A percentile compares a stretch with the other conserved stretches of the same genome.
Conservation (phyloP, 129 eudicot species). For the Silybum marianum region DNA sequence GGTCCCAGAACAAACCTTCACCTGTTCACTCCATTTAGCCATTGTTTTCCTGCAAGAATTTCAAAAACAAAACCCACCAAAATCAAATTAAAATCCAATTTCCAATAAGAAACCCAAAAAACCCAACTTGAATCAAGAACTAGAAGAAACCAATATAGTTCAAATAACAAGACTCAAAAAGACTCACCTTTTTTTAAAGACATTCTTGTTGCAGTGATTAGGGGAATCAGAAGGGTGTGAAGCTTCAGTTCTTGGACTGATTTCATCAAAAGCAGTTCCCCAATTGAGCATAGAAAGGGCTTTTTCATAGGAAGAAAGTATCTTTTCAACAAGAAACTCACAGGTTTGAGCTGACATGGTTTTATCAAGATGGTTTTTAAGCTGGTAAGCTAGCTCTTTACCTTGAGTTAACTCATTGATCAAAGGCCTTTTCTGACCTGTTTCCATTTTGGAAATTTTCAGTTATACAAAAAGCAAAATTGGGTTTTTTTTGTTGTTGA, state of each 20-base stretch:
- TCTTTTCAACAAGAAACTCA: constrained; percentile 48
- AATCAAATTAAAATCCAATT: background rate
- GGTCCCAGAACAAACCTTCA: constrained; percentile 42
- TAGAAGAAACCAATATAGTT: background rate
- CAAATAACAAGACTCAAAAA: background rate
- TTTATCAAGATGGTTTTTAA: constrained; percentile 46
- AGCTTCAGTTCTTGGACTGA: constrained; percentile 32
- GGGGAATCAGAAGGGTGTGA: constrained; percentile 18
- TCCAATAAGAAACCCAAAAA: background rate
- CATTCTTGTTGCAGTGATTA: constrained; percentile 33
- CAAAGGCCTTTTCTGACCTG: constrained; percentile 48
- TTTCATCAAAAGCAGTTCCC: constrained; percentile 10
- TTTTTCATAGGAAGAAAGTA: constrained; percentile 61
- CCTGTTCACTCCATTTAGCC: constrained; percentile 69
- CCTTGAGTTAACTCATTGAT: constrained; percentile 64
- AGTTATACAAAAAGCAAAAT: background rate
- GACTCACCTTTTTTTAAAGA: constrained; percentile 58
- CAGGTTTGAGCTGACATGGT: constrained; percentile 40
- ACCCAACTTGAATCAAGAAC: background rate
- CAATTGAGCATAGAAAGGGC: constrained; percentile 51
- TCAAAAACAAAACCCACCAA: background rate
- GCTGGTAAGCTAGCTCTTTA: constrained; percentile 57
- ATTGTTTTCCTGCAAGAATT: constrained; percentile 59
- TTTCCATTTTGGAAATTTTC: constrained; percentile 15
- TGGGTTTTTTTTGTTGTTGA: background rate